Conservation (phyloP, 495 filamentous ascomycete species). For the Hypomontagnella submonticulosa region DNA sequence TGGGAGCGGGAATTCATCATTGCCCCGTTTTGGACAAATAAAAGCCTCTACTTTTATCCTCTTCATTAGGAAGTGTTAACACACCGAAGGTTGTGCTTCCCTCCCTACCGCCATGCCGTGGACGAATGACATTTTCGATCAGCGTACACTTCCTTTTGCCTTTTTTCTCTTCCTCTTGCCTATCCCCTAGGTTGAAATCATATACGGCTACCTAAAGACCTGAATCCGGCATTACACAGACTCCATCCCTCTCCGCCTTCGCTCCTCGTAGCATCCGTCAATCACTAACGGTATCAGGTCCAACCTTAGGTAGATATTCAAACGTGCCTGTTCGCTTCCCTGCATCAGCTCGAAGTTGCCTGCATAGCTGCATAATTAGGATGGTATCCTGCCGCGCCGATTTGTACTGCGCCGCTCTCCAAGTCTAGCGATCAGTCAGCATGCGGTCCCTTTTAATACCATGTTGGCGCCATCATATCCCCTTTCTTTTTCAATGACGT, state of each 20-base stretch:
- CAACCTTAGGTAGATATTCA: conserved; percentile 24
- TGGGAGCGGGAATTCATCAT: conserved; percentile 20
- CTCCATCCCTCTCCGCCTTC: conserved; percentile 12
- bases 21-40: conserved; percentile 22
- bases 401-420: conserved; percentile 29
- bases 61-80: conserved; percentile 15
- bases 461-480: conserved; percentile 27
- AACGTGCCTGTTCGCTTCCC: conserved; percentile 37
- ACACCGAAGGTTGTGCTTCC: conserved; percentile 30
- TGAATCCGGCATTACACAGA: conserved; percentile 28
- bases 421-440: conserved; percentile 30
- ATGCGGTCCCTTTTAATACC: conserved; percentile 7
- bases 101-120: conserved; percentile 7
- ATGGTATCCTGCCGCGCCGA: conserved; percentile 31
- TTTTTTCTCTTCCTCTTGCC: background rate
- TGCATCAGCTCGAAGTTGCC: conserved; percentile 33
- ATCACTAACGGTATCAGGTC: conserved; percentile 9
- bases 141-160: conserved; percentile 13
- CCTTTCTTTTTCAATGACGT: conserved; percentile 29
- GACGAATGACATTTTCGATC: conserved; percentile 23
- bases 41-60: conserved; percentile 6
- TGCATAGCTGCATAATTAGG: conserved; percentile 22
- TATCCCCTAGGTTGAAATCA: conserved; percentile 21
- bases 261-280: conserved; percentile 27
- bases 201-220: conserved; percentile 9